A percentile compares a stretch with the other conserved stretches of the same genome.
Conservation (phyloP, 192 early-diverging fungal species). For the Phycomyces nitens region DNA sequence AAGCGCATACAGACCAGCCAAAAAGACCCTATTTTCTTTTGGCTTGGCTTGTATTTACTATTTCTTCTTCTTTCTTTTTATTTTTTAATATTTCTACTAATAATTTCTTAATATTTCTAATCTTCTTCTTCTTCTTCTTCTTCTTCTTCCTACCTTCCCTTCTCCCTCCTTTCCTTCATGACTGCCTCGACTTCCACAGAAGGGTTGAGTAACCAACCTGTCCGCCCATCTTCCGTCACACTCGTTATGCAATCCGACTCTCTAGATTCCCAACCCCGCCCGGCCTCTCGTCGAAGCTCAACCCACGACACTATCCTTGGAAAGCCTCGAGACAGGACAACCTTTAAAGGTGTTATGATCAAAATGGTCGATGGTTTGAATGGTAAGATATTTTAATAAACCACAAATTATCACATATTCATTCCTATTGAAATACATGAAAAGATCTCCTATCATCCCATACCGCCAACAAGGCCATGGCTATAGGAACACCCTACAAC, state of each 20-base stretch:
- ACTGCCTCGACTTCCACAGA: background rate
- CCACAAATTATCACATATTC: too few relatives aligned
- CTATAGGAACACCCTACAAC: conserved; percentile 92
- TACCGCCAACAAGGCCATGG: conserved; percentile 42
- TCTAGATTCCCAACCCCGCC: background rate
- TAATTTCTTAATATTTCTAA: background rate
- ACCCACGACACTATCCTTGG: conserved; percentile 9
- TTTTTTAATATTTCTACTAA: too few relatives aligned
- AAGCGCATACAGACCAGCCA: background rate
- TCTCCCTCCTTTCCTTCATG: background rate
- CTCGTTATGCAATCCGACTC: background rate
- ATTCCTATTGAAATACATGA: too few relatives aligned
- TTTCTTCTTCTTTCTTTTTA: background rate
- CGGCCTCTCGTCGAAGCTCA: background rate
- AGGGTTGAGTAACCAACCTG: background rate
- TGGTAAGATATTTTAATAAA: conserved; percentile 25
- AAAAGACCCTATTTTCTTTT: background rate
- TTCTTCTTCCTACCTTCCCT: background rate
- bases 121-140: background rate
- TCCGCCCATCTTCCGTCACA: background rate
- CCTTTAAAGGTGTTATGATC: conserved; percentile 49
- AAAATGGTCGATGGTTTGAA: conserved; percentile 40
- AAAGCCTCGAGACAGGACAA: conserved; percentile 26
- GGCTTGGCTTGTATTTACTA: too few relatives aligned
- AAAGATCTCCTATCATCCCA: too few relatives aligned